A percentile compares a stretch with the other conserved stretches of the same genome.
phyloP scores from a whole-genome alignment of 139 green algal species.

The Astrephomene gubernaculifera region DNA sequence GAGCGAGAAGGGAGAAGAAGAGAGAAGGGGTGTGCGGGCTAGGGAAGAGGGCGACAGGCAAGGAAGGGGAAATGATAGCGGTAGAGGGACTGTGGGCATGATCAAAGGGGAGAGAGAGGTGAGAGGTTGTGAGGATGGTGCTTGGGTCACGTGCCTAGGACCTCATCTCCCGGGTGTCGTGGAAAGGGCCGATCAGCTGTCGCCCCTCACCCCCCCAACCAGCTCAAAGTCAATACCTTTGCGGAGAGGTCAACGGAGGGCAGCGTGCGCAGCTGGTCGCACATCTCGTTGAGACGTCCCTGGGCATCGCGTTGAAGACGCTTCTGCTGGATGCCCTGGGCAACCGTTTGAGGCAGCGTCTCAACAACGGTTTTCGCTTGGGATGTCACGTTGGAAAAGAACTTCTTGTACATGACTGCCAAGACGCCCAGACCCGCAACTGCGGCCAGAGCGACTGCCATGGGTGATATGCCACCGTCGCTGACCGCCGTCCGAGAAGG shows the following conservation, averaged over 20 bases:
- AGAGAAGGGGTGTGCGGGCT: not conserved
- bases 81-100: not conserved
- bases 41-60: not conserved
- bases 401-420: conserved; percentile 44
- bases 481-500: too few relatives aligned
- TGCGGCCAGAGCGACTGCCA: conserved; percentile 1
- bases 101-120: too few relatives aligned
- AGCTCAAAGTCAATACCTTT: too few relatives aligned
- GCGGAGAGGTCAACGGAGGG: conserved; percentile 81
- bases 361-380: conserved; percentile 13
- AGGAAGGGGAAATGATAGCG: not conserved
- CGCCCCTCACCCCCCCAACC: too few relatives aligned
- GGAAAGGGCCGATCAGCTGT: too few relatives aligned
- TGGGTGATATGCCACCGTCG: not conserved
- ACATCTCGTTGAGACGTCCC: conserved; percentile 83
- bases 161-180: too few relatives aligned
- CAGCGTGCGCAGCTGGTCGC: conserved; percentile 73
- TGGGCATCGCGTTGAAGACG: conserved; percentile 75
- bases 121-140: too few relatives aligned
- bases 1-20: not conserved
- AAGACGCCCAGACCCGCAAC: conserved; percentile 41
- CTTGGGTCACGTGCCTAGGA: too few relatives aligned
- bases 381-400: conserved; percentile 31
- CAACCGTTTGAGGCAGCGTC: not conserved
- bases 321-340: conserved; percentile 58